Conservation (phyloP, 192 early-diverging fungal genomes). For the Allomyces javanicus region DNA sequence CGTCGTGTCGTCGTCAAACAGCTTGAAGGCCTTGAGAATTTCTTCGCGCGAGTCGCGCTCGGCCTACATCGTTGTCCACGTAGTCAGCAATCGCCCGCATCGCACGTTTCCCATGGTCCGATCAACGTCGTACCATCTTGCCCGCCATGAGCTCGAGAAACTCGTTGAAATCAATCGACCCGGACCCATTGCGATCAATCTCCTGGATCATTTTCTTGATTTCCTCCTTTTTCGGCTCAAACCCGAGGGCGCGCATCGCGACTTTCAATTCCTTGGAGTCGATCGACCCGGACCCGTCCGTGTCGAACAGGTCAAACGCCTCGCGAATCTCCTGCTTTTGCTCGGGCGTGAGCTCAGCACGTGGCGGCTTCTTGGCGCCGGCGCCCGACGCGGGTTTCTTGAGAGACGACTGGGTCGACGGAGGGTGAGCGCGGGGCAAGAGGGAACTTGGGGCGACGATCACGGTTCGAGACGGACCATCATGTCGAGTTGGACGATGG, state of each 20-base stretch:
- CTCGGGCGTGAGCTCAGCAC: constrained; percentile 23
- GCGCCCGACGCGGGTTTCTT: background rate
- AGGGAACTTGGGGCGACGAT: no score
- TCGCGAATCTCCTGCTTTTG: constrained; percentile 50
- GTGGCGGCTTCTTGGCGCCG: constrained; percentile 2
- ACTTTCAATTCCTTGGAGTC: constrained; percentile 50
- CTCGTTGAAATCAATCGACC: constrained; percentile 23
- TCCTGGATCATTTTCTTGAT: constrained; percentile 19
- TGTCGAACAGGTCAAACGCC: constrained; percentile 54
- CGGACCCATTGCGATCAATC: constrained; percentile 13
- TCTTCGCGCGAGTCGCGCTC: constrained; percentile 48
- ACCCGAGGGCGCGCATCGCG: constrained; percentile 37
- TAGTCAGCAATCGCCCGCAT: no score
- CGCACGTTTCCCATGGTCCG: background rate
- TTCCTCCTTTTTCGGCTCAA: constrained; percentile 28
- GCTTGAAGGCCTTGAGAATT: constrained; percentile 48
- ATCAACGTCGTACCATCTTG: constrained; percentile 32
- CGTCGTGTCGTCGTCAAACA: constrained; percentile 59
- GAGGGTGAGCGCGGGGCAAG: no score
- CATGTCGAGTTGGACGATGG: no score
- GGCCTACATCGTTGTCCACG: constrained; percentile 10
- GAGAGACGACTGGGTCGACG: no score
- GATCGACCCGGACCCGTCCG: constrained; percentile 33
- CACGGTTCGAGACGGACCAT: no score
- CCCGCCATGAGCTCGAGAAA: constrained; percentile 26